phyloP scores from a whole-genome alignment of 1,284 basidiomycete species.

The Melanopsichium pennsylvanicum region DNA sequence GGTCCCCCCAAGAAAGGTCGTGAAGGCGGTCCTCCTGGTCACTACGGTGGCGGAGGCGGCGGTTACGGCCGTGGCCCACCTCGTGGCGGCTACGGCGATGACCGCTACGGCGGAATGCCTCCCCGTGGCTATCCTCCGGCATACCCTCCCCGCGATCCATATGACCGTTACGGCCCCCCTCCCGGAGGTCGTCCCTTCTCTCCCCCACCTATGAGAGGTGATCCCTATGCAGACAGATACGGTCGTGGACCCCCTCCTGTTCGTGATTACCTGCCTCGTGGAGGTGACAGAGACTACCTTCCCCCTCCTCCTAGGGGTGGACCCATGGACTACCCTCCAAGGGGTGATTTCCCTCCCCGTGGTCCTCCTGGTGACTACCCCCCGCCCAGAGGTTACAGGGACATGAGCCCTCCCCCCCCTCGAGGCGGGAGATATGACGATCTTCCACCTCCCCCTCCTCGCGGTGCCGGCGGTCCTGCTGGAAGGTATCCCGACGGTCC shows the following conservation, averaged over 20 bases:
- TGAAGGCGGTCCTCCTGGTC: constrained; percentile 67
- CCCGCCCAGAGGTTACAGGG: constrained; percentile 52
- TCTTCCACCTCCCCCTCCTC: constrained; percentile 49
- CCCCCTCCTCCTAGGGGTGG: constrained; percentile 38
- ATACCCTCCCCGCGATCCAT: constrained; percentile 57
- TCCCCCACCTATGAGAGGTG: constrained; percentile 44
- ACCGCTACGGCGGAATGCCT: constrained; percentile 78
- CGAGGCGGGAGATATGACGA: constrained; percentile 49
- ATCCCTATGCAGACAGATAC: constrained; percentile 42
- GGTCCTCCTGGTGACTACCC: constrained; percentile 51
- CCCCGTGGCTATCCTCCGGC: constrained; percentile 68
- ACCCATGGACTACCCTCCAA: constrained; percentile 52
- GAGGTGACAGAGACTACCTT: constrained; percentile 39
- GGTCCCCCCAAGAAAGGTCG: constrained; percentile 81
- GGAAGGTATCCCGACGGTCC: constrained; percentile 34
- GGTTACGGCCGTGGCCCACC: constrained; percentile 36
- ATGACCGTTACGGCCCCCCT: constrained; percentile 65
- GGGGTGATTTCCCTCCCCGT: constrained; percentile 49
- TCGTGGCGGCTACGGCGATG: constrained; percentile 43
- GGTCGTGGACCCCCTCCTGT: constrained; percentile 40
- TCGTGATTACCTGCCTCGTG: constrained; percentile 45
- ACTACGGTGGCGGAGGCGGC: constrained; percentile 46
- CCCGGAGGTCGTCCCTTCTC: constrained; percentile 49
- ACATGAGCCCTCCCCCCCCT: constrained; percentile 43
- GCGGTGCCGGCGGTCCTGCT: constrained; percentile 29